Evolutionary conservation across 2,329 filamentous ascomycete species (phyloP).

Genomic region (Colletotrichum graminicola): DNA sequence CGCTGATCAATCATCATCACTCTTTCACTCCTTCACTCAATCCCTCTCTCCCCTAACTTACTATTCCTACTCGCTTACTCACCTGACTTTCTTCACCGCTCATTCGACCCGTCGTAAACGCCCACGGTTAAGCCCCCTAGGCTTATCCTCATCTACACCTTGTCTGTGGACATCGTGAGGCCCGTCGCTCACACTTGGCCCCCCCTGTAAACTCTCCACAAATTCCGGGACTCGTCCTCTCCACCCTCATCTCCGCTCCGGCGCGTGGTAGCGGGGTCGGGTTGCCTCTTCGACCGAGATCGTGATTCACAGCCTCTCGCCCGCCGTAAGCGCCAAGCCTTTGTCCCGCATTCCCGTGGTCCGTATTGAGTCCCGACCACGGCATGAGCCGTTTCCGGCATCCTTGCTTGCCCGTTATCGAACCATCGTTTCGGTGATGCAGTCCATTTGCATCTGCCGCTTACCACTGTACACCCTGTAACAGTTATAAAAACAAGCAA

Average conservation of each 20-base stretch:
- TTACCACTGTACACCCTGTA: too few relatives aligned
- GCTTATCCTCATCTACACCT: neutral
- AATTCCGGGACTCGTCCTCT: neutral
- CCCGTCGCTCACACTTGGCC: neutral
- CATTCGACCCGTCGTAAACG: neutral
- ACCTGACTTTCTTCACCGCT: neutral
- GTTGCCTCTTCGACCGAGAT: neutral
- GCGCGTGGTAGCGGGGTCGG: neutral
- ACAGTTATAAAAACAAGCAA: too few relatives aligned
- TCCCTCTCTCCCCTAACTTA: neutral
- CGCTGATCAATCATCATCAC: neutral
- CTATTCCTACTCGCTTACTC: neutral
- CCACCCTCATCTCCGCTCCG: slow-evolving; percentile 22
- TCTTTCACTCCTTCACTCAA: neutral
- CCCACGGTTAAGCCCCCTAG: neutral
- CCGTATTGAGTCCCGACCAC: neutral
- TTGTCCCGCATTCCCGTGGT: neutral
- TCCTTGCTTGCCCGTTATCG: neutral
- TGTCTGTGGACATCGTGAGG: neutral
- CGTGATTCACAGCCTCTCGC: slow-evolving; percentile 5
- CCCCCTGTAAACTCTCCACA: neutral
- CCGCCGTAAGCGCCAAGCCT: neutral
- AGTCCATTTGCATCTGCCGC: neutral
- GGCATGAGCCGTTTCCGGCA: neutral
- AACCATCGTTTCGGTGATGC: neutral